phyloP scores from a whole-genome alignment of 257 asterid species.

The Nicotiana obtusifolia region DNA sequence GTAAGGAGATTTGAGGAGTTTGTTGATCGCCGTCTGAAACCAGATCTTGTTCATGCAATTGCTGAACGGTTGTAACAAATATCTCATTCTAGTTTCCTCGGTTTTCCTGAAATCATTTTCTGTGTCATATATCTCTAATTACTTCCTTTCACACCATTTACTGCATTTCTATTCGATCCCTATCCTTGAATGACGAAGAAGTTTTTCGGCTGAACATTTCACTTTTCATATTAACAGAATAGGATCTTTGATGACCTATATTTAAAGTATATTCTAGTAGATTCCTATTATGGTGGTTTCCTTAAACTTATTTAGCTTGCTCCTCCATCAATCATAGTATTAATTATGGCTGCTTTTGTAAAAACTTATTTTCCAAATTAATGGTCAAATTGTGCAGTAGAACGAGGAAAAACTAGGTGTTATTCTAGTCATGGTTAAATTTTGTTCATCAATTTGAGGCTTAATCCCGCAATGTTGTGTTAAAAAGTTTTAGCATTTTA shows the following conservation, averaged over 20 bases:
- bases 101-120: neutral
- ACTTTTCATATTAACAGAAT: neutral
- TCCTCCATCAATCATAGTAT: neutral
- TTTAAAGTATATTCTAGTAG: neutral
- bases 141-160: neutral
- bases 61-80: slow-evolving; percentile 51
- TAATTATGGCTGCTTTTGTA: neutral
- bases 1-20: slow-evolving; percentile 65
- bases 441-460: neutral
- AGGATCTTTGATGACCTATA: neutral
- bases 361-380: neutral
- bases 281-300: neutral
- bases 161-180: neutral
- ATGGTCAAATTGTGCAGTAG: neutral
- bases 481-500: neutral
- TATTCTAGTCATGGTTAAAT: neutral
- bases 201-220: neutral
- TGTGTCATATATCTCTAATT: neutral
- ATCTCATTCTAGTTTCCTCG: neutral
- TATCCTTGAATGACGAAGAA: neutral
- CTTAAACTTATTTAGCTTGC: neutral
- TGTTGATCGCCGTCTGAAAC: slow-evolving; percentile 76
- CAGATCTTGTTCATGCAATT: slow-evolving; percentile 74
- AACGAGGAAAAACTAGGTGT: neutral
- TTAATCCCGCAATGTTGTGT: neutral